Conservation (phyloP, 2,329 filamentous ascomycete species). For the Epichloe coenophiala region DNA sequence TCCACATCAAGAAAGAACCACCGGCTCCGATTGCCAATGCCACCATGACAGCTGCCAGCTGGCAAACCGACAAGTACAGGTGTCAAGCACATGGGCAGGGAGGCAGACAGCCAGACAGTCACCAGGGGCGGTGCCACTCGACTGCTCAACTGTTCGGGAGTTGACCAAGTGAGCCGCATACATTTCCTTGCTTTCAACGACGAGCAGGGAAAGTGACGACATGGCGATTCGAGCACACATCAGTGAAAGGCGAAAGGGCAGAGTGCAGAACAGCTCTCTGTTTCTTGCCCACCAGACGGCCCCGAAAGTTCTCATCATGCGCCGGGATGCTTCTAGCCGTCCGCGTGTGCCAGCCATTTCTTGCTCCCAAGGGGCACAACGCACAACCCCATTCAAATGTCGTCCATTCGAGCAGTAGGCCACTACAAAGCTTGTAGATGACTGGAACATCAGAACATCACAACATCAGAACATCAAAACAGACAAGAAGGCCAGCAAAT, state of each 20-base stretch:
- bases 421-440: neutral
- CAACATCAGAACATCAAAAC: neutral
- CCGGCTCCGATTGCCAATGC: neutral
- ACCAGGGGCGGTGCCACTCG: neutral
- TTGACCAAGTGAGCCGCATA: too few relatives aligned
- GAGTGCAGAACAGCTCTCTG: neutral
- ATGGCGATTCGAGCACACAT: neutral
- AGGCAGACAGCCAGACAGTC: neutral
- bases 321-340: slow-evolving; percentile 3
- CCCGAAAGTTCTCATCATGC: neutral
- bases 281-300: neutral
- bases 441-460: neutral
- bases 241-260: neutral
- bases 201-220: neutral
- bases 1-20: slow-evolving; percentile 2
- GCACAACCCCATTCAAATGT: neutral
- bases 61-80: neutral
- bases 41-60: slow-evolving; percentile 3
- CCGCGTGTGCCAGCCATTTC: slow-evolving; percentile 1
- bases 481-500: neutral
- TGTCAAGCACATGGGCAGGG: neutral
- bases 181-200: neutral
- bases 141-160: neutral
- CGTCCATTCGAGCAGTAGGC: neutral
- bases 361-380: neutral